These are phyloP conservation scores for Cryphonectria japonica DNA, from an alignment of 2,329 filamentous ascomycete genomes.

Conservation along the genomic window DNA sequence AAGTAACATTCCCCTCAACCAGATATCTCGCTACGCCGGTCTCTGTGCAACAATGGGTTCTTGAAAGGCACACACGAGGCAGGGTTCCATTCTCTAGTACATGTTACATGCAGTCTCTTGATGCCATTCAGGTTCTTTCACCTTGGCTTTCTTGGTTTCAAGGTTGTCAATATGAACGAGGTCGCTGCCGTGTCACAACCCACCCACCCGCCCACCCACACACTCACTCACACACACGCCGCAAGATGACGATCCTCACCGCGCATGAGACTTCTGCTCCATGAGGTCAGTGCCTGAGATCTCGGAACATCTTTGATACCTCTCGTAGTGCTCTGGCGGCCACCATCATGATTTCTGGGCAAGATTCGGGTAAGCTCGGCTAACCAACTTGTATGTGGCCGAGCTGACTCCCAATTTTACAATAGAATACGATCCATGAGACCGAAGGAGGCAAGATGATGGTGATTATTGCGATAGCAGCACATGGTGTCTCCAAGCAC, in stretches of 20 bases:
- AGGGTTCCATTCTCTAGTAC: background rate
- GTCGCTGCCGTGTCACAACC: background rate
- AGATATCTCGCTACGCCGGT: background rate
- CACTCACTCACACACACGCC: background rate
- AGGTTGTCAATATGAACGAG: background rate
- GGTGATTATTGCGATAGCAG: background rate
- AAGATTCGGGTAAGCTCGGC: background rate
- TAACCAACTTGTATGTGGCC: background rate
- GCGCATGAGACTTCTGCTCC: background rate
- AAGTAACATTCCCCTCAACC: background rate
- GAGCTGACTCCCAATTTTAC: background rate
- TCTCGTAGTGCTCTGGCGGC: background rate
- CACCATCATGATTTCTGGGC: background rate
- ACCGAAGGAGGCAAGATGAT: background rate
- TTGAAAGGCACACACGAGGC: background rate
- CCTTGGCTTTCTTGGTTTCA: background rate
- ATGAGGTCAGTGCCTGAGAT: background rate
- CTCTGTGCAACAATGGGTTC: background rate
- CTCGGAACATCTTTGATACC: background rate
- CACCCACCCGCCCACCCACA: background rate
- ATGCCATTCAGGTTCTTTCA: background rate
- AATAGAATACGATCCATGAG: background rate
- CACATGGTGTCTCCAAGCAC: background rate
- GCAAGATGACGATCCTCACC: background rate
- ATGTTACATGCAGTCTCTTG: background rate